Evolutionary conservation across 1,139 yeast genomes (phyloP).

Genomic region (Scheffersomyces cryptocercus): DNA sequence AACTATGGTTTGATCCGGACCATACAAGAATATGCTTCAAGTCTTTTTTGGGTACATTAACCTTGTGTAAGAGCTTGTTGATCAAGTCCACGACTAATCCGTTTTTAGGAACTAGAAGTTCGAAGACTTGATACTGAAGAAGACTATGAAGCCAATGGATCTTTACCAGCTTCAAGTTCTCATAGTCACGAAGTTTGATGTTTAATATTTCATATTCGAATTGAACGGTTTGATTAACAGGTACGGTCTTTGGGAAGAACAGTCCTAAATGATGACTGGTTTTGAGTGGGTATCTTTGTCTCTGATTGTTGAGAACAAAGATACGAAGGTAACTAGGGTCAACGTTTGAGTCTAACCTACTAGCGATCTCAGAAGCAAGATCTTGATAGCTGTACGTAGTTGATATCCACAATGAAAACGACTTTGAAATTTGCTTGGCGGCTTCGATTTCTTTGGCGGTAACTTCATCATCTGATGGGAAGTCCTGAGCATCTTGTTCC

Average conservation of each 20-base stretch:
- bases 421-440: constrained; percentile 20
- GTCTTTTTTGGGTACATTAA: constrained; percentile 51
- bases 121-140: constrained; percentile 66
- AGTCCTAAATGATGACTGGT: constrained; percentile 43
- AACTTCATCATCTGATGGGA: constrained; percentile 9
- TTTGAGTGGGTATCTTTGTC: constrained; percentile 52
- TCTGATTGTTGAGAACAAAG: constrained; percentile 57
- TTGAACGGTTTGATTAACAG: constrained; percentile 45
- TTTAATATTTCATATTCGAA: constrained; percentile 77
- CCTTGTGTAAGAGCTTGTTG: constrained; percentile 54
- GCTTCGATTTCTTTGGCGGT: constrained; percentile 15
- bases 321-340: constrained; percentile 68
- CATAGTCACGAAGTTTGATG: constrained; percentile 74
- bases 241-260: constrained; percentile 50
- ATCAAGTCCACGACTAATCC: constrained; percentile 61
- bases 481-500: constrained; percentile 10
- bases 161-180: constrained; percentile 66
- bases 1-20: constrained; percentile 49
- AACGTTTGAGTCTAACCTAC: constrained; percentile 42
- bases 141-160: constrained; percentile 65
- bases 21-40: constrained; percentile 59
- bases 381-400: constrained; percentile 58
- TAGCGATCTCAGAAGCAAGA: constrained; percentile 61
- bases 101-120: constrained; percentile 65
- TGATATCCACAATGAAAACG: constrained; percentile 71